Evolutionary conservation across 2,329 filamentous ascomycete species (phyloP), one percentile per base, ranked within the genome.

Genomic region (Leptodontidium sp.): DNA sequence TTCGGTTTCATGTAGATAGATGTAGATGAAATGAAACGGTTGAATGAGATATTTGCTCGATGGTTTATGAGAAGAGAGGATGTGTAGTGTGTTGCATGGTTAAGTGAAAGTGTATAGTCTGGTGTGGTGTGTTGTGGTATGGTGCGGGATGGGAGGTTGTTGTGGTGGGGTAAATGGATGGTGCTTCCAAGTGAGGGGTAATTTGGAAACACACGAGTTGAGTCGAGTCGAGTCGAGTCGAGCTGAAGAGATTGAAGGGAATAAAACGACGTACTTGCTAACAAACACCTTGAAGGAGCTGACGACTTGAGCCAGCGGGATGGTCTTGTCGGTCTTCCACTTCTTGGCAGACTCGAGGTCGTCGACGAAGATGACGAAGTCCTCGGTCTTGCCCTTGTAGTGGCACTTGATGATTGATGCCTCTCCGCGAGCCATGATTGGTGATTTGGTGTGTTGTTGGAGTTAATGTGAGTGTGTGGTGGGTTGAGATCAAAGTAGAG

Each of bases 231-330:
- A 55, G 35, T 7, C 15, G 32, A 50, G 47, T 21, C 21, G 21
- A 21, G 21, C 21, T 21, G 21, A 21, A 24, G 9, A 24, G 6
- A 24, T 8, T 6, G 9, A 47, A n/a, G n/a, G 6, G n/a, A 26
- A 21, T n/a, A 26, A n/a, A n/a, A 4, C 14, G 73, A 84, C 92
- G 83, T 86, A 98, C 94, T 91, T 92, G 84, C 94, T 97, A 53
- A 91, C 84, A 78, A 97, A 97, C 78, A 99, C 86, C 86, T 97
- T 93, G 86, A 93, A 98, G 8, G 91, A 87, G 68, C 90, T 93
- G 66, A 98, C 87, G 67, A 99, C 94, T 77, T 98, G 90, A 1
- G 92, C 87, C 59, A 98, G 83, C 47, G 96, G 92, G 38, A 96
- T 84, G 38, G 87, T 90, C 78, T 88, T 90, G 84, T 98, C 95